Evolutionary conservation across 2,329 filamentous ascomycete genomes (phyloP).

Genomic region (Graphilbum fragrans): DNA sequence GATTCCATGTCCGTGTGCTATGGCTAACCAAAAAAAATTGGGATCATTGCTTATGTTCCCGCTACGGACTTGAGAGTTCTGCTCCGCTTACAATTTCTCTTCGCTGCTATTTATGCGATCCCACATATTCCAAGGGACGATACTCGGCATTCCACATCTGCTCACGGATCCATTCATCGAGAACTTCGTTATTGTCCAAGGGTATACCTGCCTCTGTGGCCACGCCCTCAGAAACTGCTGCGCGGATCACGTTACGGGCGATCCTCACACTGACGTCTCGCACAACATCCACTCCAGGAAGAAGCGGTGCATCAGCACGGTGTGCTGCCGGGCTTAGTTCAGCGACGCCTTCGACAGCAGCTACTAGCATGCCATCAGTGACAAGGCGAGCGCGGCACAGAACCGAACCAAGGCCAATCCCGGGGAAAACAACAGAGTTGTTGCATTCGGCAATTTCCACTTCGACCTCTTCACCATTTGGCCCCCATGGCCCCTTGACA

Average conservation of each 20-base stretch:
- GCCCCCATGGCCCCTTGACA: conserved; percentile 48
- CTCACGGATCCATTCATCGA: conserved; percentile 61
- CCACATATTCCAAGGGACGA: conserved; percentile 36
- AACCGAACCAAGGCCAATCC: conserved; percentile 70
- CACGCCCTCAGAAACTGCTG: conserved; percentile 57
- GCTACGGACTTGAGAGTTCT: no score
- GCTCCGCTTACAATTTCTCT: no score
- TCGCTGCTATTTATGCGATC: not conserved
- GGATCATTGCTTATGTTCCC: no score
- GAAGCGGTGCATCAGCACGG: conserved; percentile 50
- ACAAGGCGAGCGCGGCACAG: conserved; percentile 55
- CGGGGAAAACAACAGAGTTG: conserved; percentile 76
- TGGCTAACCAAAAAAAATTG: no score
- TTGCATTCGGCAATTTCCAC: conserved; percentile 67
- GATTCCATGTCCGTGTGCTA: no score
- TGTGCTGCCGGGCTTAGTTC: conserved; percentile 56
- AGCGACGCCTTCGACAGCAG: conserved; percentile 63
- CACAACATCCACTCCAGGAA: conserved; percentile 67
- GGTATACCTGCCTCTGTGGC: conserved; percentile 57
- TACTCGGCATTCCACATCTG: conserved; percentile 75
- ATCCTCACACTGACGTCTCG: conserved; percentile 67
- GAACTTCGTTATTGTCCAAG: conserved; percentile 32
- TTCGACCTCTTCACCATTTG: conserved; percentile 27
- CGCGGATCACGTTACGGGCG: conserved; percentile 60
- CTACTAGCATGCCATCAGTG: conserved; percentile 70